Percentiles rank a stretch among this genome's conserved stretches.
phyloP scores from a whole-genome alignment of 768 basidiomycete genomes.

The Asterophora lycoperdoides region DNA sequence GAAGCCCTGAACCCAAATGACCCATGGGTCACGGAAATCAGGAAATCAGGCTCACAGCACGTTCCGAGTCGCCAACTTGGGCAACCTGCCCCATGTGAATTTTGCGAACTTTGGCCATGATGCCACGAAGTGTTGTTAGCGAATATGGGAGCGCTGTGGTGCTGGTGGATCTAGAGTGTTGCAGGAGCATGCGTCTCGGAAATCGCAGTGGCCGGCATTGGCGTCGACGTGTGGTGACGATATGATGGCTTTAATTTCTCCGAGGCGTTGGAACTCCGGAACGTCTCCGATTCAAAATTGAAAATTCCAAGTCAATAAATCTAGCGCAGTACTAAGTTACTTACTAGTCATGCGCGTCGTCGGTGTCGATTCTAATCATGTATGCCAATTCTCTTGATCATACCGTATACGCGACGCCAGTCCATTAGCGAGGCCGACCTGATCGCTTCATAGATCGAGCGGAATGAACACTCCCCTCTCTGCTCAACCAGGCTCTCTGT shows the following conservation, averaged over 20 bases:
- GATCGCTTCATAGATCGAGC: no score
- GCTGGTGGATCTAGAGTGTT: no score
- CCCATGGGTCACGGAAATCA: neutral
- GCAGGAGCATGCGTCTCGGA: no score
- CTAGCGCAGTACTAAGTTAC: neutral
- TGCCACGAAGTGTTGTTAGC: no score
- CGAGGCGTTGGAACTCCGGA: conserved; percentile 6
- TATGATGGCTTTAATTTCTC: no score
- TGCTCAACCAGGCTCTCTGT: no score
- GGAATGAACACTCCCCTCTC: no score
- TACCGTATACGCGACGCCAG: no score
- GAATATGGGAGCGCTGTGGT: no score
- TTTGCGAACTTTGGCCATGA: neutral
- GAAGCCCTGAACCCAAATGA: neutral
- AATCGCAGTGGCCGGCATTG: neutral
- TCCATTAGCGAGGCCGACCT: neutral
- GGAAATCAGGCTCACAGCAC: neutral
- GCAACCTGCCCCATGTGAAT: neutral
- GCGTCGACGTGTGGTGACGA: no score
- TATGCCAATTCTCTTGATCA: neutral
- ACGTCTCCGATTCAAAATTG: conserved; percentile 9
- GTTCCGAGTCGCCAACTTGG: neutral
- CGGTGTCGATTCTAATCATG: neutral
- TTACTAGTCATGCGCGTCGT: neutral
- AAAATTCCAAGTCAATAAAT: neutral